Evolutionary conservation across 768 basidiomycete genomes (phyloP), one percentile per base, ranked within the genome.

Genomic region (Kondoa malvinella): DNA sequence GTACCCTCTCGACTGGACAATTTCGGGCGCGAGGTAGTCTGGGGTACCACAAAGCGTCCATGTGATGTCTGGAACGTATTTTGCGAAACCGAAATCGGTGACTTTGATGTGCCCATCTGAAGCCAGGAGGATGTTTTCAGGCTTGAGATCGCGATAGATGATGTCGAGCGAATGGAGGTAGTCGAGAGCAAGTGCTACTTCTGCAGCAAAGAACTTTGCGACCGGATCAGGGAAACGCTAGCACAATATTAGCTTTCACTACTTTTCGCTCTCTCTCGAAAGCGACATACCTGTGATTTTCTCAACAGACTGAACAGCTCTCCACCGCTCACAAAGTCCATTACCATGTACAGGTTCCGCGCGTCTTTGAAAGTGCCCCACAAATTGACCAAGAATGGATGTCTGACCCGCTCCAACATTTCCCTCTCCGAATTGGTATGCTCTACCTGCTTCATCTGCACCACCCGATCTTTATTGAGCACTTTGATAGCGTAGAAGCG

Each of bases 131-230:
- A 75, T 75, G 69, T 75, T 74, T 57, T 74, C 73, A 25, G 95
- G 95, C 78, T 99, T 99, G 72, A 99, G 83, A 78, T 97, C 94
- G 57, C 94, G 90, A 78, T 97, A 97, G 75, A 97, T 91, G 78
- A 99, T 95, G 80, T 96, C 92, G 79, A 88, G 89, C 2, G 88
- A 89, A 77, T 97, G 95, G 3, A 99, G 81, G 74, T 94, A 96
- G 79, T 88, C 90, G 73, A 97, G 82, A 26, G 94, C 95, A 68
- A 97, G 84, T 72, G 95, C 85, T 75, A 96, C 95, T 68, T 88
- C 91, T 34, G 95, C 94, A 69, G 96, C 85, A 78, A 96, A 99
- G 79, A 97, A 99, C 66, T 95, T 86, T 33, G 95, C 95, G 70
- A 99, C 95, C 73, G 97, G 92, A 34, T 92, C 89, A 4, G 90